Evolutionary conservation across 164 flowering plant species (phyloP), one percentile per base, ranked within the genome.

Genomic region (Vitis riparia): DNA sequence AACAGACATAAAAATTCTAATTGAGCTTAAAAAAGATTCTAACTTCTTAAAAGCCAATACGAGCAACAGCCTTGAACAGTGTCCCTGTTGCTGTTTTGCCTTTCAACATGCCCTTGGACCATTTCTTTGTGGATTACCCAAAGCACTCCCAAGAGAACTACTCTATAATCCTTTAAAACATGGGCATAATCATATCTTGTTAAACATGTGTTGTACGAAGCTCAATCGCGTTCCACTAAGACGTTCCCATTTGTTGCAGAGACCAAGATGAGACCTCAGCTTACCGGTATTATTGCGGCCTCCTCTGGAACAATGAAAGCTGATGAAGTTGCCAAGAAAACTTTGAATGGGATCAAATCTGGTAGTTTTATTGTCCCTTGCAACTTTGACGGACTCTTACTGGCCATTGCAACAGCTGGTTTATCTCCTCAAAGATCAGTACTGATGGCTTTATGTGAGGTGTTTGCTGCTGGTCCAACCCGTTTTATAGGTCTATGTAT

Each of bases 381-480:
- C 82, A 93, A 91, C 80, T 79, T 87, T 62, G 95, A 89, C 68
- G 99, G 99, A 9, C 13, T 77, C 16, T 15, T 89, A 65, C 80
- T 93, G 15, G 74, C 91, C 27, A 57, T 93, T 55, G 97, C 88
- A 52, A 93, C 97, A 58, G 90, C 97, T 65, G 99, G 99, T 63
- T 62, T 91, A 55, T 83, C 94, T 17, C 99, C 99, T 62, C 99
- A 93, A 83, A 84, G 87, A 77, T 95, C 99, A 59, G 63, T 67
- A 51, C 17, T 82, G 57, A 82, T 87, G 87, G 97, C 99, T 50
- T 89, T 88, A 68, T 59, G 89, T 30, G 99, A 95, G 77, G 96
- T 91, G 49, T 71, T 86, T 62, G 59, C 83, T 70, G 87, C 84
- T 74, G 87, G 97, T 65, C 0, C 86, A 17, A 2, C 78, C 53